Percentiles rank a stretch among this genome's conserved stretches.
These are phyloP conservation scores for Aspergillus piperis DNA, from an alignment of 2,329 filamentous ascomycete genomes.

Conservation along the genomic window DNA sequence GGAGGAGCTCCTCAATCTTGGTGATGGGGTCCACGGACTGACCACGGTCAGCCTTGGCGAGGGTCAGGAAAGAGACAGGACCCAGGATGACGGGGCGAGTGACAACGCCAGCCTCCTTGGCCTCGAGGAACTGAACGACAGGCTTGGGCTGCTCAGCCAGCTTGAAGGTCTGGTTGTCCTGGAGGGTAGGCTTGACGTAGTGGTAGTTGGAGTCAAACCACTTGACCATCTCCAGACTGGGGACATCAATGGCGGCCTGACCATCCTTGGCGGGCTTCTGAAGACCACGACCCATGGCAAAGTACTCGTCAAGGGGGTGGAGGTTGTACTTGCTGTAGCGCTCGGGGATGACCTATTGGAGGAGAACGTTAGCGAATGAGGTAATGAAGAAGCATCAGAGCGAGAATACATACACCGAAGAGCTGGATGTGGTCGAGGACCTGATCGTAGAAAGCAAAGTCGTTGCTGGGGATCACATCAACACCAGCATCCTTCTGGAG, in stretches of 20 bases:
- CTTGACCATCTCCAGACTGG: conserved; percentile 98
- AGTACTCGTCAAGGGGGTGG: conserved; percentile 91
- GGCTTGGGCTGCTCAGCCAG: conserved; percentile 87
- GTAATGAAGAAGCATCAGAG: conserved; percentile 9
- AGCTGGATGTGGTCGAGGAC: conserved; percentile 97
- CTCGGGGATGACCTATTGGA: conserved; percentile 76
- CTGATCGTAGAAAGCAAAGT: conserved; percentile 99
- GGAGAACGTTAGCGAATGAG: conserved; percentile 25
- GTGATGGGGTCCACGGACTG: conserved; percentile 91
- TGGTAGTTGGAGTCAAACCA: conserved; percentile 99
- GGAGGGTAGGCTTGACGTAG: conserved; percentile 98
- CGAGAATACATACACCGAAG: conserved; percentile 71
- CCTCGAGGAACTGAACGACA: conserved; percentile 90
- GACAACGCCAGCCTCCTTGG: conserved; percentile 90
- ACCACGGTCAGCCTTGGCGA: conserved; percentile 96
- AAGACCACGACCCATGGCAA: conserved; percentile 98
- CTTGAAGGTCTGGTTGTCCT: conserved; percentile 96
- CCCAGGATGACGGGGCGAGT: conserved; percentile 95
- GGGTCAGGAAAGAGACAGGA: conserved; percentile 94
- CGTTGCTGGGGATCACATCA: conserved; percentile 97
- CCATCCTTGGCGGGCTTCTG: conserved; percentile 71
- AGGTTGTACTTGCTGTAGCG: conserved; percentile 91
- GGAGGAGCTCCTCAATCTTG: conserved; percentile 88
- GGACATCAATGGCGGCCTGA: conserved; percentile 72
- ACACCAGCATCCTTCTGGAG: conserved; percentile 99